These are phyloP conservation scores for Diaporthe caulivora DNA, from an alignment of 2,329 filamentous ascomycete species.

Conservation along the genomic window DNA sequence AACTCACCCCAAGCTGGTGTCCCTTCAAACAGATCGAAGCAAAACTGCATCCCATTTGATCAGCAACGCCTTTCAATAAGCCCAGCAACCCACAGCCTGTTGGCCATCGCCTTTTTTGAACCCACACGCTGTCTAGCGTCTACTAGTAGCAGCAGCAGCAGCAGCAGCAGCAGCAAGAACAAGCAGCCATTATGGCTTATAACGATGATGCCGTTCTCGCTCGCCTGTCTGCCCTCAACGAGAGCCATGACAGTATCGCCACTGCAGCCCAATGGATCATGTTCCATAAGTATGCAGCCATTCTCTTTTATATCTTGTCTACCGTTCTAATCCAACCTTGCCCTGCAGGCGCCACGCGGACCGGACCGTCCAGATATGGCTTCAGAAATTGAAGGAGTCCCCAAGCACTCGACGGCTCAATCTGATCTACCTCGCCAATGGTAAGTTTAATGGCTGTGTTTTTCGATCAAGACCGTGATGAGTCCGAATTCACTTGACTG, in stretches of 20 bases:
- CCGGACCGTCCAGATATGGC: conserved; percentile 91
- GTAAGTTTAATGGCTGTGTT: conserved; percentile 65
- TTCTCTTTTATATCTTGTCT: conserved; percentile 28
- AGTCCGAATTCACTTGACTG: neutral
- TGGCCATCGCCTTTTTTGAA: neutral
- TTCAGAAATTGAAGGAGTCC: conserved; percentile 89
- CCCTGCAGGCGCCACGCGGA: conserved; percentile 84
- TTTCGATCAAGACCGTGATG: no score
- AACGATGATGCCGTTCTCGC: conserved; percentile 95
- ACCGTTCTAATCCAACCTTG: conserved; percentile 18
- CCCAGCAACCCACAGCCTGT: conserved; percentile 10
- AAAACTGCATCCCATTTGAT: neutral
- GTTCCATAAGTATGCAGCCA: conserved; percentile 86
- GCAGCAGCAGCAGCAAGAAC: neutral
- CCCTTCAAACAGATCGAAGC: neutral
- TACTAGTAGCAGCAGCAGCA: conserved; percentile 3
- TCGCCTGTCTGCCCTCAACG: conserved; percentile 94
- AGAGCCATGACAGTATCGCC: conserved; percentile 97
- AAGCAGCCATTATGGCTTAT: conserved; percentile 80
- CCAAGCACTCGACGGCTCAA: conserved; percentile 88
- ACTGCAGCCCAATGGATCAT: conserved; percentile 99
- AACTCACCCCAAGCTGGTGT: neutral
- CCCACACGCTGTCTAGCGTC: neutral
- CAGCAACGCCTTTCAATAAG: neutral
- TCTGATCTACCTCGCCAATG: conserved; percentile 94